Percentiles rank a stretch among this genome's conserved stretches.
Conservation (phyloP, 2,329 filamentous ascomycete species). For the Penicillium sp. region DNA sequence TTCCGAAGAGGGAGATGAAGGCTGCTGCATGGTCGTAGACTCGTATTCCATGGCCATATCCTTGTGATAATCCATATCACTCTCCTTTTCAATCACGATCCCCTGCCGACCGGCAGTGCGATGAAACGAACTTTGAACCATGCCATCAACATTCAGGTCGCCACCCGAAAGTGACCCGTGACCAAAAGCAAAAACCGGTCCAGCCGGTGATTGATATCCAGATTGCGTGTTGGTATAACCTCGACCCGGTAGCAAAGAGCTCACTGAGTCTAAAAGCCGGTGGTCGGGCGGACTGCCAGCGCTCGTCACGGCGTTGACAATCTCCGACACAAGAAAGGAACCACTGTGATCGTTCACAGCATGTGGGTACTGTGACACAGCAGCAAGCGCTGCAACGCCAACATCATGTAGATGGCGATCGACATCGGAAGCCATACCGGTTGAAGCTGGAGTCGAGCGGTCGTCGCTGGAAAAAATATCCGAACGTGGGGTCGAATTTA, state of each 20-base stretch:
- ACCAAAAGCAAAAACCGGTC: conserved; percentile 22
- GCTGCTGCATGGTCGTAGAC: conserved; percentile 14
- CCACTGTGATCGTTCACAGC: conserved; percentile 19
- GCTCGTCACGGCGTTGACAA: conserved; percentile 31
- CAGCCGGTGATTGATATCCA: neutral
- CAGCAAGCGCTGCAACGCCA: conserved; percentile 31
- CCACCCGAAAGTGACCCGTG: conserved; percentile 8
- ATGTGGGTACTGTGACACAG: conserved; percentile 30
- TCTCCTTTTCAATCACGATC: conserved; percentile 24
- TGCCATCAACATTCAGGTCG: conserved; percentile 19
- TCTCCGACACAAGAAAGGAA: conserved; percentile 26
- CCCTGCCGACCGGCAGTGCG: conserved; percentile 15
- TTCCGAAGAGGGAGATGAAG: conserved; percentile 14
- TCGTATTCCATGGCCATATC: conserved; percentile 31
- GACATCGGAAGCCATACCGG: conserved; percentile 16
- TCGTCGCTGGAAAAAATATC: conserved; percentile 1
- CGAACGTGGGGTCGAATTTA: conserved; percentile 1
- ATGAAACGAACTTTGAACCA: conserved; percentile 22
- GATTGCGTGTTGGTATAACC: neutral
- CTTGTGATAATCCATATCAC: conserved; percentile 17
- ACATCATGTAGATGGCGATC: conserved; percentile 23
- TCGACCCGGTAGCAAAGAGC: neutral
- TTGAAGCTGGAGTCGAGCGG: neutral
- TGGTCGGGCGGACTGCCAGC: neutral
- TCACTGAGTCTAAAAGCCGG: conserved; percentile 2